Base-by-base conservation (phyloP, 306 rosid genomes). In the Inga oerstediana region DNA sequence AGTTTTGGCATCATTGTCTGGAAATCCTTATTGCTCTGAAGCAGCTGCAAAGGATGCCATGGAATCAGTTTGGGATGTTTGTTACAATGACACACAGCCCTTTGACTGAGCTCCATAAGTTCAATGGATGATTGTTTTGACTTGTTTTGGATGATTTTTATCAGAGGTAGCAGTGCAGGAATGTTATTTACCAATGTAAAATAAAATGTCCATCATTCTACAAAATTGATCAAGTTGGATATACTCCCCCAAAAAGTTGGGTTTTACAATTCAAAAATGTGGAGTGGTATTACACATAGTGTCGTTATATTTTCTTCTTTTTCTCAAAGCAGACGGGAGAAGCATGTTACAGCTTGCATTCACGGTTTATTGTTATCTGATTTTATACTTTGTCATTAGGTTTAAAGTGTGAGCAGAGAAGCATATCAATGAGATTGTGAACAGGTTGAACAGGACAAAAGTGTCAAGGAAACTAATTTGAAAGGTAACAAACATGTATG, bases 391-490 rank as follows among this genome's bases (percentile, higher is more conserved):
- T 0, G 3, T 59, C 12, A n/a, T 67, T 68, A 94, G 99, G 98
- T 96, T 75, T 93, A 95, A 75, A 94, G 94, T 51, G 91, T 94
- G 87, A 91, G 93, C 92, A 75, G 97, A 92, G 94, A 96, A 94
- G 90, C 91, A 97, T 87, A 79, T 94, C 83, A 94, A 96, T 82
- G 99, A 94, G 90, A 83, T 94, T 52, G 93, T 94, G 44, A 96
- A 96, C 85, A 87, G 97, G 85, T 88, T 96, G 88, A 96, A 94
- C 92, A 90, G 84, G 87, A 88, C 99, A 46, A 96, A 94, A 81
- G 98, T 94, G 90, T 98, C 91, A 92, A 89, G 95, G 77, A 92
- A 86, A 69, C 99, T 71, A 97, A 96, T 94, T 89, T 96, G 85
- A 94, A 94, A 91, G 99, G 99, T 96, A 84, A 54, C 80, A 77